phyloP scores from a whole-genome alignment of 352 stramenopile genomes.

The Globisporangium irregulare region DNA sequence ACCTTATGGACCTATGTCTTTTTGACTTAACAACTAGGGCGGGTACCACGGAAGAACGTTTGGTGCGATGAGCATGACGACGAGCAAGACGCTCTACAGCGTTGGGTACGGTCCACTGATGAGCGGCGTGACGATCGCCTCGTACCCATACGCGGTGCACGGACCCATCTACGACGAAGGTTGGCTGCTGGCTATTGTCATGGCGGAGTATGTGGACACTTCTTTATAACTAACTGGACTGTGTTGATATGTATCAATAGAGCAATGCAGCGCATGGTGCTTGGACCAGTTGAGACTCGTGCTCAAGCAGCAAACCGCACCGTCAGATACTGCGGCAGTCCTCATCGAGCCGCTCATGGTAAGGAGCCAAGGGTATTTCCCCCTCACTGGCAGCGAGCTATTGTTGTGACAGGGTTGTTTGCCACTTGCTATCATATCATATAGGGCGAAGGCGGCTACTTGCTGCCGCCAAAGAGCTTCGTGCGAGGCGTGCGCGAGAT shows the following conservation, averaged over 20 bases:
- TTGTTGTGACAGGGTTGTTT: constrained; percentile 36
- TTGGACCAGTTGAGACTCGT: constrained; percentile 81
- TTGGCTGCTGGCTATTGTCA: neutral
- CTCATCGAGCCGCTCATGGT: constrained; percentile 83
- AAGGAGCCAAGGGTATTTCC: neutral
- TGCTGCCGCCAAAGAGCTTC: constrained; percentile 88
- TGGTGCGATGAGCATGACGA: constrained; percentile 91
- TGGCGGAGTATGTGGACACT: neutral
- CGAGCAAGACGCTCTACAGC: constrained; percentile 88
- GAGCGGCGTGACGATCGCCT: constrained; percentile 76
- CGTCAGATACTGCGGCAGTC: constrained; percentile 67
- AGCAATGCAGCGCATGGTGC: constrained; percentile 65
- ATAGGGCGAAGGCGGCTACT: constrained; percentile 89
- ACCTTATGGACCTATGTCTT: neutral
- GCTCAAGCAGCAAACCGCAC: constrained; percentile 58
- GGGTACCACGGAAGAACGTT: constrained; percentile 92
- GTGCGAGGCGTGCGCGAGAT: constrained; percentile 89
- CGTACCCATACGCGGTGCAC: constrained; percentile 76
- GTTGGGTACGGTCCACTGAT: constrained; percentile 85
- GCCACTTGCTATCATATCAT: neutral
- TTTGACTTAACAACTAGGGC: constrained; percentile 25
- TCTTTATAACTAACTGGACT: neutral
- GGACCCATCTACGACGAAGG: constrained; percentile 75
- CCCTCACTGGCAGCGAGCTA: constrained; percentile 21
- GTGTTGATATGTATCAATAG: constrained; percentile 13